These are phyloP conservation scores for Lithohypha guttulata DNA, from an alignment of 2,329 filamentous ascomycete genomes.

Conservation along the genomic window DNA sequence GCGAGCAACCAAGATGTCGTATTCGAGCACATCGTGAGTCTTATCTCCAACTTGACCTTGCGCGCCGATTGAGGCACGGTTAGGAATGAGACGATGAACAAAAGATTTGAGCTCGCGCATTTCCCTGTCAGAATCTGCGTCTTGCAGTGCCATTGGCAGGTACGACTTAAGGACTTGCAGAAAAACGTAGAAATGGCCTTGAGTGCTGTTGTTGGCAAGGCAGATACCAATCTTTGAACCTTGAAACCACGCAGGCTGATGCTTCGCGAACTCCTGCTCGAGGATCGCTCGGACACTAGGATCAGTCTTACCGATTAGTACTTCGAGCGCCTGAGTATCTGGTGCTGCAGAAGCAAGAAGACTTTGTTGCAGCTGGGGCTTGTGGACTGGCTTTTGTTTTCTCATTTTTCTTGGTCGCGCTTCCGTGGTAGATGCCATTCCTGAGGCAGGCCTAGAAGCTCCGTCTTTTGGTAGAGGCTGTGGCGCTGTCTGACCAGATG, in stretches of 20 bases:
- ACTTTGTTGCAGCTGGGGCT: constrained; percentile 1
- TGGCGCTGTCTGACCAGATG: no score
- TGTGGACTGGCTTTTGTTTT: constrained; percentile 1
- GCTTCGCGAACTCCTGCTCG: constrained; percentile 3
- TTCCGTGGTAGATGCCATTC: neutral
- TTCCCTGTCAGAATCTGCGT: constrained; percentile 1
- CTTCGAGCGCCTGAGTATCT: neutral
- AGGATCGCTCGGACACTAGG: constrained; percentile 2
- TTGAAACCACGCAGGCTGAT: constrained; percentile 8
- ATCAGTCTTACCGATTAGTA: neutral
- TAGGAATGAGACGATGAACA: constrained; percentile 7
- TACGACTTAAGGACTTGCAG: constrained; percentile 4
- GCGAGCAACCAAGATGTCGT: constrained; percentile 6
- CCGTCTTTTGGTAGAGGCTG: no score
- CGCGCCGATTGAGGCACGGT: constrained; percentile 6
- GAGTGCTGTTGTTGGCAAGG: neutral
- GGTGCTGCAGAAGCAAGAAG: neutral
- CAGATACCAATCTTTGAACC: constrained; percentile 2
- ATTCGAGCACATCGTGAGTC: constrained; percentile 6
- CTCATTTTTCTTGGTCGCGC: neutral
- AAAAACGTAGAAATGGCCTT: constrained; percentile 5
- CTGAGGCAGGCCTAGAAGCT: no score
- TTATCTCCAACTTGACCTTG: constrained; percentile 9
- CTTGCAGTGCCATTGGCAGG: constrained; percentile 4
- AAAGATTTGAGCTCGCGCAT: constrained; percentile 4